A percentile compares a stretch with the other conserved stretches of the same genome.
Conservation (phyloP, 2,329 filamentous ascomycete species). For the Zopfia rhizophila region DNA sequence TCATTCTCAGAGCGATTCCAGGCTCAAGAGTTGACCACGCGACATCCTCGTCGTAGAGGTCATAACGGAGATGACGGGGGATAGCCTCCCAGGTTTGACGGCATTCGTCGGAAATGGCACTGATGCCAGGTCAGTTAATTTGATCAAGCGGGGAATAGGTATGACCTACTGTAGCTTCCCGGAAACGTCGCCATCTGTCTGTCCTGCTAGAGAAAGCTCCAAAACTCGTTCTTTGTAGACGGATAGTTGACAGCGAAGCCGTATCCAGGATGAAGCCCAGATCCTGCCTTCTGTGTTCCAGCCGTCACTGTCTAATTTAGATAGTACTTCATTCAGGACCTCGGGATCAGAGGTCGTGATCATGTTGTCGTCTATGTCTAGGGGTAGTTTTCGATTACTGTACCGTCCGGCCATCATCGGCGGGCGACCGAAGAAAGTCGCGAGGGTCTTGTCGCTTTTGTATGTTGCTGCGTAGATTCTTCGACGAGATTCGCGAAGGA, state of each 20-base stretch:
- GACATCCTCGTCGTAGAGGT: constrained; percentile 44
- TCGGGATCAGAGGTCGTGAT: constrained; percentile 36
- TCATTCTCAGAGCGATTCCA: constrained; percentile 36
- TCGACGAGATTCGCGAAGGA: constrained; percentile 43
- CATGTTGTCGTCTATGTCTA: constrained; percentile 44
- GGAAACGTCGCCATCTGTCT: constrained; percentile 39
- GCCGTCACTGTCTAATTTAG: constrained; percentile 39
- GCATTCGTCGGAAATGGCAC: constrained; percentile 39
- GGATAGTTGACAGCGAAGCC: constrained; percentile 38
- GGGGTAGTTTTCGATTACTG: constrained; percentile 41
- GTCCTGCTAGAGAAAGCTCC: constrained; percentile 45
- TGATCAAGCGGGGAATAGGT: too few species aligned
- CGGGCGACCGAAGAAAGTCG: constrained; percentile 48
- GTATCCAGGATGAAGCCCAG: constrained; percentile 37
- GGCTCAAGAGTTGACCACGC: constrained; percentile 41
- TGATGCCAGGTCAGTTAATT: constrained; percentile 18
- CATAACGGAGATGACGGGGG: constrained; percentile 45
- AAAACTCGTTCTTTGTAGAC: constrained; percentile 45
- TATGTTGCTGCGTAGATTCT: constrained; percentile 42
- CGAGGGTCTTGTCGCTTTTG: constrained; percentile 45
- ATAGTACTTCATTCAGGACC: constrained; percentile 36
- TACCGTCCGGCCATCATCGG: constrained; percentile 48
- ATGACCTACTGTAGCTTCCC: constrained; percentile 41
- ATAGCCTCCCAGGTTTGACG: constrained; percentile 40
- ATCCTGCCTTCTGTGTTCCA: constrained; percentile 45